Conservation (phyloP, 768 basidiomycete species). For the Tremella mesenterica region DNA sequence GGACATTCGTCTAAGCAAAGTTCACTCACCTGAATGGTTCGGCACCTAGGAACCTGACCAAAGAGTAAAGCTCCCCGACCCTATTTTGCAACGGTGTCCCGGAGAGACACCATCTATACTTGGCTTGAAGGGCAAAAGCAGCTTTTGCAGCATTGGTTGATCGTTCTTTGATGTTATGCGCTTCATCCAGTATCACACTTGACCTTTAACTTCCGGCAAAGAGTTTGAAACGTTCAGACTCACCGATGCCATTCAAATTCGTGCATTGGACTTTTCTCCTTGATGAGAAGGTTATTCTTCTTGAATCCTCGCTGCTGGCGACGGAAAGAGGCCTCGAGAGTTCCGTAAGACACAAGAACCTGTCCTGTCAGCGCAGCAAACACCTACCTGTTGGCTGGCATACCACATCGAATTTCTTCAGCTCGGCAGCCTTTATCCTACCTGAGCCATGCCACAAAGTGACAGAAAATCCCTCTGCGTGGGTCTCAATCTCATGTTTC, state of each 20-base stretch:
- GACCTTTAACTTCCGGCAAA: slow-evolving; percentile 10
- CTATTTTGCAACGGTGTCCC: slow-evolving; percentile 95
- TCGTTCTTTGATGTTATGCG: slow-evolving; percentile 96
- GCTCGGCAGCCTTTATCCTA: slow-evolving; percentile 60
- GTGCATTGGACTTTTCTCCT: slow-evolving; percentile 80
- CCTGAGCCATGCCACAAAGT: slow-evolving; percentile 85
- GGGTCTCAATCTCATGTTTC: slow-evolving; percentile 82
- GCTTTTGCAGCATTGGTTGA: slow-evolving; percentile 92
- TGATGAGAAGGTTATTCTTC: slow-evolving; percentile 70
- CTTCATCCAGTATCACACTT: slow-evolving; percentile 65
- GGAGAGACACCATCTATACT: slow-evolving; percentile 87
- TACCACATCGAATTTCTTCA: slow-evolving; percentile 82
- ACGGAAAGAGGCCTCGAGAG: slow-evolving; percentile 83
- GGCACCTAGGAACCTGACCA: slow-evolving; percentile 78
- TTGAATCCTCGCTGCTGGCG: slow-evolving; percentile 90
- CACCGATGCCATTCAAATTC: slow-evolving; percentile 69
- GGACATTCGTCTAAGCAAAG: not conserved
- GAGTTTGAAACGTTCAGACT: slow-evolving; percentile 42
- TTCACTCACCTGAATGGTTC: slow-evolving; percentile 50
- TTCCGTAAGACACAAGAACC: slow-evolving; percentile 58
- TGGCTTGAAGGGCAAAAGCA: slow-evolving; percentile 75
- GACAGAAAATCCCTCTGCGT: slow-evolving; percentile 71
- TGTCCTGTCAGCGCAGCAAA: slow-evolving; percentile 49
- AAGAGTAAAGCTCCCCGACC: slow-evolving; percentile 96
- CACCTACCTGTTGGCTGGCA: slow-evolving; percentile 11